These are phyloP conservation scores for Calonectria multiphialidica DNA, from an alignment of 2,329 filamentous ascomycete genomes.

Conservation along the genomic window DNA sequence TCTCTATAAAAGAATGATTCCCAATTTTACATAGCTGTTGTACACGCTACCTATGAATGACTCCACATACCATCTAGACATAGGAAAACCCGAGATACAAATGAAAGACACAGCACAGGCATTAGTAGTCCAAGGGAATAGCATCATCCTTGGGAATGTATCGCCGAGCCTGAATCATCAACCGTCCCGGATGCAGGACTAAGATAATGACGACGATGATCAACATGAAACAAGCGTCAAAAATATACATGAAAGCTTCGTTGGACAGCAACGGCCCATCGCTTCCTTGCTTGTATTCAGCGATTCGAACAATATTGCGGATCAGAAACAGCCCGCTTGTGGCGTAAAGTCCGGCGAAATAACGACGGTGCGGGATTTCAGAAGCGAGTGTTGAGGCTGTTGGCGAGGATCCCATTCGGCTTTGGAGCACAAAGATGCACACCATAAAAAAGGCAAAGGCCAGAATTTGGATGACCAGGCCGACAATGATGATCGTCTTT, in stretches of 20 bases:
- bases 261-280: conserved; percentile 56
- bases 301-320: conserved; percentile 59
- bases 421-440: conserved; percentile 57
- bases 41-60: neutral
- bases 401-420: conserved; percentile 45
- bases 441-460: conserved; percentile 63
- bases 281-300: conserved; percentile 60
- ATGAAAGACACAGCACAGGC: neutral
- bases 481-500: conserved; percentile 43
- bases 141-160: neutral
- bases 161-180: conserved; percentile 8
- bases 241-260: conserved; percentile 59
- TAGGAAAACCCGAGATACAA: neutral
- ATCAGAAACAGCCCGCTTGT: conserved; percentile 59
- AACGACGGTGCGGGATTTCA: conserved; percentile 33
- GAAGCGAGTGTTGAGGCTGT: neutral
- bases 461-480: conserved; percentile 62
- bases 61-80: neutral
- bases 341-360: conserved; percentile 56
- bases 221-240: conserved; percentile 46
- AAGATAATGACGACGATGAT: conserved; percentile 25
- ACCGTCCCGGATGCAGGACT: conserved; percentile 29
- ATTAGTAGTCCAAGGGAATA: neutral
- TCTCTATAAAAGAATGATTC: no score
- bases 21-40: neutral